phyloP scores from a whole-genome alignment of 495 filamentous ascomycete species.

The Penicillium pancosmium region DNA sequence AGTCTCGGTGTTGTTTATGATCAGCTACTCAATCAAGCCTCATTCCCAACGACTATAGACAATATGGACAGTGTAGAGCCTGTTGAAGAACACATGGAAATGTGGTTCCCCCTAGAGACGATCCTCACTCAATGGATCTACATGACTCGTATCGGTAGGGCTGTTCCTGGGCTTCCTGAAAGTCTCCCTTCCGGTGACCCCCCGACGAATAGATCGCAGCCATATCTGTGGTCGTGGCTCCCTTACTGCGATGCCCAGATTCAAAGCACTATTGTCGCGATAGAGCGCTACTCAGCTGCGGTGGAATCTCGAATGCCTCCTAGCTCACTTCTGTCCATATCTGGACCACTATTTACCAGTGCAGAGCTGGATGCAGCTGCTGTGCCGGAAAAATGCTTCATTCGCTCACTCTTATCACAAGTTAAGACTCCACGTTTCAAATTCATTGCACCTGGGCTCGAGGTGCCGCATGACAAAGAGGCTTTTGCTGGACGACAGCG shows the following conservation, averaged over 20 bases:
- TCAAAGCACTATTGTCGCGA: constrained; percentile 21
- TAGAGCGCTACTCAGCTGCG: constrained; percentile 14
- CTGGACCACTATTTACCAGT: constrained; percentile 23
- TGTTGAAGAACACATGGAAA: constrained; percentile 22
- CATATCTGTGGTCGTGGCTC: constrained; percentile 20
- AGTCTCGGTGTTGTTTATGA: constrained; percentile 26
- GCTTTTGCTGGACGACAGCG: constrained; percentile 26
- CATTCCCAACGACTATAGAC: constrained; percentile 15
- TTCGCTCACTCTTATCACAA: constrained; percentile 30
- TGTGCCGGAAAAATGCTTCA: constrained; percentile 34
- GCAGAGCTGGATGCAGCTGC: constrained; percentile 32
- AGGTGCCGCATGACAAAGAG: constrained; percentile 26
- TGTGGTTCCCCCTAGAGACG: constrained; percentile 44
- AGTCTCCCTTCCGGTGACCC: background rate
- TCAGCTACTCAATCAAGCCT: constrained; percentile 18
- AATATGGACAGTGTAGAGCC: constrained; percentile 19
- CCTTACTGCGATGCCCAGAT: constrained; percentile 23
- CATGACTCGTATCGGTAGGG: constrained; percentile 32
- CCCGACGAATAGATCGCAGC: constrained; percentile 7
- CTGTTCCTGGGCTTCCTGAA: constrained; percentile 8
- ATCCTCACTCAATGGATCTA: constrained; percentile 43
- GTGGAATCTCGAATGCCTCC: constrained; percentile 25
- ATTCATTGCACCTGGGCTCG: constrained; percentile 38
- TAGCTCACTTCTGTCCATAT: constrained; percentile 9
- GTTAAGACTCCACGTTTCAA: constrained; percentile 37